Percentiles rank a stretch among this genome's conserved stretches.
phyloP scores from a whole-genome alignment of 139 green algal species.

The Protoeuglena noctilucae region DNA sequence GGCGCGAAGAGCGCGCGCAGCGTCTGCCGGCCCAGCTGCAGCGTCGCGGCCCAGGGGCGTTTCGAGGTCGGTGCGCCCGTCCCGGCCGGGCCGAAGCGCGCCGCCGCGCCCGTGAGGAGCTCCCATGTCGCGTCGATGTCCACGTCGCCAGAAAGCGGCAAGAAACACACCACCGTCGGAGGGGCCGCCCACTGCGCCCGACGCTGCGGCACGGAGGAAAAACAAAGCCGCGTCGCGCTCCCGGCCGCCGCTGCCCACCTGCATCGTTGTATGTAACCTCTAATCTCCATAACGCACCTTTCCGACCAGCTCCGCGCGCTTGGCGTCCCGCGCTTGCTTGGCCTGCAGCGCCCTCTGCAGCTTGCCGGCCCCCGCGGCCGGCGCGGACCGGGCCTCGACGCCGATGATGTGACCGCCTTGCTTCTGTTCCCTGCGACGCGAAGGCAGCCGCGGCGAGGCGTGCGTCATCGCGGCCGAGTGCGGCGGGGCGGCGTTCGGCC shows the following conservation, averaged over 20 bases:
- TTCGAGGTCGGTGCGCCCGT: neutral
- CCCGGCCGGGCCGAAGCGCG: too few relatives aligned
- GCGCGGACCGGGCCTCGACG: neutral
- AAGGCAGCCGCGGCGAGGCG: too few relatives aligned
- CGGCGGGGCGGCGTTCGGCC: too few relatives aligned
- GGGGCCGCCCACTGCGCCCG: constrained; percentile 12
- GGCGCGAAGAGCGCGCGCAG: constrained; percentile 52
- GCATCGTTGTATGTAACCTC: too few relatives aligned
- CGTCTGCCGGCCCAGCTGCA: constrained; percentile 7
- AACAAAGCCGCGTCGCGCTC: too few relatives aligned
- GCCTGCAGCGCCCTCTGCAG: neutral
- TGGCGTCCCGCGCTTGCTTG: constrained; percentile 22
- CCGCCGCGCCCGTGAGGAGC: neutral
- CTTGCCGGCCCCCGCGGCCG: neutral
- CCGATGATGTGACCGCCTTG: neutral
- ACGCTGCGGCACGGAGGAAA: too few relatives aligned
- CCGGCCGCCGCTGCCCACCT: too few relatives aligned
- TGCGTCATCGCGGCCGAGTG: too few relatives aligned
- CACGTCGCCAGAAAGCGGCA: constrained; percentile 34
- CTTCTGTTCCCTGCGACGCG: neutral
- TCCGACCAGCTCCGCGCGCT: constrained; percentile 39
- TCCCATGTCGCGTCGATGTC: neutral
- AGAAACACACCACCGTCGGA: constrained; percentile 42
- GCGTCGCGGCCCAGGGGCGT: constrained; percentile 19
- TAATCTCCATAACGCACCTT: constrained; percentile 13